Evolutionary conservation across 805 yeast genomes (phyloP), one percentile per base, ranked within the genome.

Genomic region (Candida verbasci): DNA sequence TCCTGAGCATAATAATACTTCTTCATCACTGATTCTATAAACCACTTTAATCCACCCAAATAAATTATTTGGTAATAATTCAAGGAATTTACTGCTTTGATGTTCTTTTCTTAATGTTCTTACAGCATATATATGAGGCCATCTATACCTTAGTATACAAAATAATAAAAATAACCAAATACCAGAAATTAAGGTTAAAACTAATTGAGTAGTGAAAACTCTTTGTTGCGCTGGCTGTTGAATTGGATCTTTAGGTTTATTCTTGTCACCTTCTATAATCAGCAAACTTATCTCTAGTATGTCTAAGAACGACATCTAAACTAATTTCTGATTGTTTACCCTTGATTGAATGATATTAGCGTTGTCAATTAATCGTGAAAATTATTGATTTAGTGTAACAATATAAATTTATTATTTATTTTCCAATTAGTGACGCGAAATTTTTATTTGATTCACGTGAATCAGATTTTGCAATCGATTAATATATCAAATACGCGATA

Each of bases 1-100:
- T 0, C 98, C 98, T 1, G 96, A 95, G 49, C 79, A 82, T 43
- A 84, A 86, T 35, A 91, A 68, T 3, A 91, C 74, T 37, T 88
- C 89, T 10, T 76, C 73, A 47, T 93, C 97, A 16, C 75, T 65
- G 15, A 89, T 80, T 9, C 56, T 54, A 50, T 74, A 74, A 9
- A 91, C 60, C 0, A 76, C 76, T 3, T 74, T 68, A 6, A 88
- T 65, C 96, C 97, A 88, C 2, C 88, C 87, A 49, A 88, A 82
- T 12, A 82, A 55, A 24, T 49, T 58, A 18, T 62, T 44, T 11
- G 82, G 81, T 14, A 76, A 57, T 22, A 58, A 58, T 39, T 64
- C 65, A 22, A 74, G 57, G 9, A 21, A 14, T 16, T 46, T 48
- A 30, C 50, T 47, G 48, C 62, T 60, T 34, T 56, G 53, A 14